Conservation (phyloP, 345 rosid species). For the Arabis hirsuta region DNA sequence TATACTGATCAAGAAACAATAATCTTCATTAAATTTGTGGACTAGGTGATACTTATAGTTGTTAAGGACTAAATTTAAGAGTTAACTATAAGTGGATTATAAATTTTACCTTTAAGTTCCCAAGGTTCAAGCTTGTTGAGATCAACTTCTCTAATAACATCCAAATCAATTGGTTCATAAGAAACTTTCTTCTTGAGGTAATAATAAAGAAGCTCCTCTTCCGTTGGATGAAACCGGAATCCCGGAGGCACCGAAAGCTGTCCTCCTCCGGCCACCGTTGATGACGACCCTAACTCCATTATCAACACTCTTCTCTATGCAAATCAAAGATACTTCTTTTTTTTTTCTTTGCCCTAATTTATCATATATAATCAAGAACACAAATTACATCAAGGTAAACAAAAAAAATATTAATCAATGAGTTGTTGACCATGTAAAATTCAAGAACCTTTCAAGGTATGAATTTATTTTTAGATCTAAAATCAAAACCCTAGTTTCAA, state of each 20-base stretch:
- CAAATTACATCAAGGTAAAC: constrained; percentile 4
- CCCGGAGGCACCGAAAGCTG: constrained; percentile 93
- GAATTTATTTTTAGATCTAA: not conserved
- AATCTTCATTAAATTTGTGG: constrained; percentile 14
- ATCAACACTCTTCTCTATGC: constrained; percentile 16
- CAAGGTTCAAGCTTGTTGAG: constrained; percentile 99
- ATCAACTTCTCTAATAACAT: constrained; percentile 93
- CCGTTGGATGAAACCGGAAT: constrained; percentile 94
- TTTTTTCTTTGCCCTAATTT: constrained; percentile 32
- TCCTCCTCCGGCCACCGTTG: constrained; percentile 66
- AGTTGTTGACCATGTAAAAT: constrained; percentile 9
- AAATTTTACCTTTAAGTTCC: constrained; percentile 85
- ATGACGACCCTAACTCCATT: constrained; percentile 47
- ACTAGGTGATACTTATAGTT: constrained; percentile 26
- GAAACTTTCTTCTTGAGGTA: constrained; percentile 95
- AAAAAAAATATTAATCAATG: not conserved
- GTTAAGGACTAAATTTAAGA: constrained; percentile 13
- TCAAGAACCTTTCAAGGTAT: constrained; percentile 15
- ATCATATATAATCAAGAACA: constrained; percentile 10
- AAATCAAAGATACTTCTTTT: constrained; percentile 24
- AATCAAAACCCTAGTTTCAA: constrained; percentile 35
- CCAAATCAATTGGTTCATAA: constrained; percentile 90
- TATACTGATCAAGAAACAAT: constrained; percentile 13
- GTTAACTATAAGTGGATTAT: constrained; percentile 15
- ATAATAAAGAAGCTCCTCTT: constrained; percentile 92